phyloP scores from a whole-genome alignment of 164 flowering plant species.

The Nymphaea colorata region DNA sequence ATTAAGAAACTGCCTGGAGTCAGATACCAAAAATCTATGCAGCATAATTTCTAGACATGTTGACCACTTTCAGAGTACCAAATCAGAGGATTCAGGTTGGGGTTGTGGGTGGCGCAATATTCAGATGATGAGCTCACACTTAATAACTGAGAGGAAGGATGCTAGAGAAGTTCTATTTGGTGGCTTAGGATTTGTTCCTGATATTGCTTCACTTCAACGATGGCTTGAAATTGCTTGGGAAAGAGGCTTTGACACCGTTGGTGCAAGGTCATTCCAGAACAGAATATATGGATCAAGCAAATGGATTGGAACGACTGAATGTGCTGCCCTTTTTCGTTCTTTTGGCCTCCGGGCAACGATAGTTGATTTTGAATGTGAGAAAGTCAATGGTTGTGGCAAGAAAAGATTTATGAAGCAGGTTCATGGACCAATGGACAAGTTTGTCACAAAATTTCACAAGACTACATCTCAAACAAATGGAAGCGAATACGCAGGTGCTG shows the following conservation, averaged over 20 bases:
- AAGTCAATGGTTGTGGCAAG: slow-evolving; percentile 11
- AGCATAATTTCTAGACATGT: slow-evolving; percentile 39
- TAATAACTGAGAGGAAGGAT: slow-evolving; percentile 48
- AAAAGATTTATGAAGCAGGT: slow-evolving; percentile 13
- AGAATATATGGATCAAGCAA: slow-evolving; percentile 49
- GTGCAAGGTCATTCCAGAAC: slow-evolving; percentile 41
- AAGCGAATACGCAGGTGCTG: background rate
- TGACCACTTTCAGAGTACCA: slow-evolving; percentile 60
- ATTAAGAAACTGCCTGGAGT: slow-evolving; percentile 50
- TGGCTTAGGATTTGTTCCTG: slow-evolving; percentile 73
- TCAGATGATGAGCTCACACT: slow-evolving; percentile 77
- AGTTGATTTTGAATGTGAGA: slow-evolving; percentile 63
- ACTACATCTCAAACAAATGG: background rate
- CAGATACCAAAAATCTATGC: slow-evolving; percentile 25
- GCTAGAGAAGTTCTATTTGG: slow-evolving; percentile 56
- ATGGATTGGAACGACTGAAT: slow-evolving; percentile 92
- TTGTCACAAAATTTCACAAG: slow-evolving; percentile 12
- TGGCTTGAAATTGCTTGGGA: slow-evolving; percentile 97
- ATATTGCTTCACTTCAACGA: slow-evolving; percentile 66
- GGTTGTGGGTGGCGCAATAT: slow-evolving; percentile 98
- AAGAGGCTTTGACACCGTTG: slow-evolving; percentile 55
- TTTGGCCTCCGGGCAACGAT: slow-evolving; percentile 79
- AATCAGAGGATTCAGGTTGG: slow-evolving; percentile 69
- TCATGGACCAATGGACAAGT: slow-evolving; percentile 78
- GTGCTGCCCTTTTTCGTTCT: slow-evolving; percentile 77